Conservation (phyloP, 2,329 filamentous ascomycete species). For the Pseudocercospora vitis region DNA sequence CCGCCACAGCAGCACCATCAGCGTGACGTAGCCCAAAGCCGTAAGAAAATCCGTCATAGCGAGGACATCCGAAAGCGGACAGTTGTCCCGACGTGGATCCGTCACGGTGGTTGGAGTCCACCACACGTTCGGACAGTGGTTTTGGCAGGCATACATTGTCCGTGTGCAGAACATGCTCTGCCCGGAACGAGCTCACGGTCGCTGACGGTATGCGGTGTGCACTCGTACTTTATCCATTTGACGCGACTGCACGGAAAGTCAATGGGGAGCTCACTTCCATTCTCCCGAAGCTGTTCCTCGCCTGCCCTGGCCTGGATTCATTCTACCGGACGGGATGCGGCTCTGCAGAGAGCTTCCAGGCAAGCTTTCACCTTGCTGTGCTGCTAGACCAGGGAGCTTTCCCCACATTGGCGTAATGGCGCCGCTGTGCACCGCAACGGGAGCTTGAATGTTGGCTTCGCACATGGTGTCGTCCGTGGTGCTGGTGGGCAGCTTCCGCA, state of each 20-base stretch:
- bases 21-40: slow-evolving; percentile 6
- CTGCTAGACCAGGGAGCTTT: slow-evolving; percentile 16
- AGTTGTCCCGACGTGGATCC: neutral
- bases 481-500: slow-evolving; percentile 20
- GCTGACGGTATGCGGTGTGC: neutral
- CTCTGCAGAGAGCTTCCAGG: slow-evolving; percentile 2
- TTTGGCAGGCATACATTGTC: neutral
- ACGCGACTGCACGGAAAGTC: neutral
- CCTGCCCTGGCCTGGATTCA: too few species aligned
- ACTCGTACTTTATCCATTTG: neutral
- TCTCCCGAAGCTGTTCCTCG: slow-evolving; percentile 10
- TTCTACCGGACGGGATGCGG: too few species aligned
- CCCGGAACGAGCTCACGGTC: too few species aligned
- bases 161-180: too few species aligned
- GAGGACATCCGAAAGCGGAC: neutral
- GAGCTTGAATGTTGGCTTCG: too few species aligned
- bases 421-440: neutral
- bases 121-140: neutral
- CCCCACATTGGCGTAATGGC: slow-evolving; percentile 15
- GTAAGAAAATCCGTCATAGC: slow-evolving; percentile 3
- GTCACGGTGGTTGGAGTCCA: neutral
- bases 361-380: neutral
- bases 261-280: slow-evolving; percentile 12
- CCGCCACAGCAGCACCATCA: neutral
- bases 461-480: too few species aligned